Evolutionary conservation across 2,329 filamentous ascomycete genomes (phyloP), one percentile per base, ranked within the genome.

Genomic region (Trichoderma oligosporum): DNA sequence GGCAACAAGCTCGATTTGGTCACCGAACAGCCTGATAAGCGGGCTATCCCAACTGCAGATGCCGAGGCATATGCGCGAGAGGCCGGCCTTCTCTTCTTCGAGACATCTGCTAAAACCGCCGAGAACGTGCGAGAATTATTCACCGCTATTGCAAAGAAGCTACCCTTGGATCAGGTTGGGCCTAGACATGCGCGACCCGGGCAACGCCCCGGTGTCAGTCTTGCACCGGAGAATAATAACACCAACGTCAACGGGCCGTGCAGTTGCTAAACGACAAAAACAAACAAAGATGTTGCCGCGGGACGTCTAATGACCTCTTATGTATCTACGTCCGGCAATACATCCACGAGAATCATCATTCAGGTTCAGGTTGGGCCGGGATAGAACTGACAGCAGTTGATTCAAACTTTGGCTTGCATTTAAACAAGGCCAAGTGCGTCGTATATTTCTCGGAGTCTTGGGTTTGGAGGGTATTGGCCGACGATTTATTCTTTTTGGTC

Each of bases 1-100:
- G 94, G 94, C 62, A 99, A 99, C 82, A 97, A 99, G 78, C 81
- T 96, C 70, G 94, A 99, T 82, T 79, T 99, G 66, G 94, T 97
- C 61, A 92, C 86, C 62, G 92, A 96, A 70, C 89, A 90, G 71
- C 93, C 93, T 46, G 93, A 97, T 73, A 97, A 97, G 83, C 88
- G 94, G 69, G 94, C 92, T 39, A 94, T 99, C 61, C 72, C 86
- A 60, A 88, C 89, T 20, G 88, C 88, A 64, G 94, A 99, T 67
- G 95, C 94, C 64, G 91, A 97, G 75, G 91, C 92, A 55, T 99
- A 99, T 71, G 92, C 94, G 54, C 87, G 86, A 64, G 94, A 99
- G 76, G 91, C 93, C 49, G 91, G 91, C 39, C 83, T 99, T 5
- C 82, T 99, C 54, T 99, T 99, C 81, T 99, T 99, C 73, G 94